These are phyloP conservation scores for Camelina hispida DNA, from an alignment of 345 rosid genomes.

Conservation along the genomic window DNA sequence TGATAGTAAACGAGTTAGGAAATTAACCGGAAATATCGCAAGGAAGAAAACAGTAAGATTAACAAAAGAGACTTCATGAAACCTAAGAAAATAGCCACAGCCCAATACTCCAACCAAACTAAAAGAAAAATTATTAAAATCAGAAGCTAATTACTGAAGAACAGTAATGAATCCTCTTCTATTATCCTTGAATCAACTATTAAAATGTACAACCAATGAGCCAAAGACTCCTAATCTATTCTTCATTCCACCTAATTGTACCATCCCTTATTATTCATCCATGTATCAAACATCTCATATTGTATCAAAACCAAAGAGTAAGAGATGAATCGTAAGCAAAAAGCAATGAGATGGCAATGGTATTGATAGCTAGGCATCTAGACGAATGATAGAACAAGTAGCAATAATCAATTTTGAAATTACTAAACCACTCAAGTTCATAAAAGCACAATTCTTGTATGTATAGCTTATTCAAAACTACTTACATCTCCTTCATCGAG, in stretches of 20 bases:
- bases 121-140: neutral
- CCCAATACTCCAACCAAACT: slow-evolving; percentile 4
- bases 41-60: neutral
- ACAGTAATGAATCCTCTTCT: neutral
- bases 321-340: slow-evolving; percentile 9
- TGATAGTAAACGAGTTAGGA: slow-evolving; percentile 26
- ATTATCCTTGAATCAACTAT: neutral
- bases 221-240: neutral
- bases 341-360: neutral
- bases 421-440: slow-evolving; percentile 4
- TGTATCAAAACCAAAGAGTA: neutral
- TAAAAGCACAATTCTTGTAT: neutral
- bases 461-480: slow-evolving; percentile 8
- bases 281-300: neutral
- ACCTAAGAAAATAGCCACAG: slow-evolving; percentile 5
- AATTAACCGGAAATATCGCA: slow-evolving; percentile 2
- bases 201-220: neutral
- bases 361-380: neutral
- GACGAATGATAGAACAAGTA: neutral
- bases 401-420: neutral
- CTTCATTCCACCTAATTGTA: neutral
- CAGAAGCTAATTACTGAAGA: slow-evolving; percentile 7
- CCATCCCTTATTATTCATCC: neutral
- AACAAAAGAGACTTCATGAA: slow-evolving; percentile 12
- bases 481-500: slow-evolving; percentile 99